Evolutionary conservation across 768 basidiomycete genomes (phyloP), one percentile per base, ranked within the genome.

Genomic region (Amanita muscaria): DNA sequence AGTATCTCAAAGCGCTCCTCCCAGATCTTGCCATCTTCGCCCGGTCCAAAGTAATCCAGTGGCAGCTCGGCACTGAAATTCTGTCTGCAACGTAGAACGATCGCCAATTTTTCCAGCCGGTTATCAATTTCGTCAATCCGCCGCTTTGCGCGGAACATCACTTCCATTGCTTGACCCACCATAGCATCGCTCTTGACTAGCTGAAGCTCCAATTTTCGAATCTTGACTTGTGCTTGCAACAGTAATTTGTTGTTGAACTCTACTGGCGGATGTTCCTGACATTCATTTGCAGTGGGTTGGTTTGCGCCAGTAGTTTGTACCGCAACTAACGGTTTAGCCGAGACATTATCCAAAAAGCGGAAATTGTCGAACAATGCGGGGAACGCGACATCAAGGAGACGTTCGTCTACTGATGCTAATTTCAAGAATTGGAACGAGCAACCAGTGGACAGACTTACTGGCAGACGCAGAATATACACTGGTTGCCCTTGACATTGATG

Each of bases 301-400:
- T 15, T 41, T 5, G 15, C 40, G 6, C 30, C 7, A 14, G 14
- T 9, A 1, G 40, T 3, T 29, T 14, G 16, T 10, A 19, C 24
- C 29, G 10, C 6, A 29, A 4, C 16, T 7, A 29, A 11, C 4
- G 12, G 7, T 12, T 18, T 29, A 19, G 29, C 12, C 30, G n/a
- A 10, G 19, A 31, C 8, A 21, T 11, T 7, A n/a, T 42, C 40
- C 3, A 44, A 22, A n/a, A 44, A 18, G 21, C 34, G 21, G 2
- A 36, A n/a, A 8, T 23, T 32, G 22, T 35, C 24, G 21, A 44
- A 43, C 14, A 24, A 32, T 14, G 42, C 25, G 5, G 56, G 40
- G 16, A 52, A 27, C 2, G 59, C 53, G 15, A 56, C 42, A 39
- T 62, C 59, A 40, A 56, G 44, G 2, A 62, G 50, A 10, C 56